Conservation (phyloP, 345 rosid genomes). For the Euphorbia peplus region DNA sequence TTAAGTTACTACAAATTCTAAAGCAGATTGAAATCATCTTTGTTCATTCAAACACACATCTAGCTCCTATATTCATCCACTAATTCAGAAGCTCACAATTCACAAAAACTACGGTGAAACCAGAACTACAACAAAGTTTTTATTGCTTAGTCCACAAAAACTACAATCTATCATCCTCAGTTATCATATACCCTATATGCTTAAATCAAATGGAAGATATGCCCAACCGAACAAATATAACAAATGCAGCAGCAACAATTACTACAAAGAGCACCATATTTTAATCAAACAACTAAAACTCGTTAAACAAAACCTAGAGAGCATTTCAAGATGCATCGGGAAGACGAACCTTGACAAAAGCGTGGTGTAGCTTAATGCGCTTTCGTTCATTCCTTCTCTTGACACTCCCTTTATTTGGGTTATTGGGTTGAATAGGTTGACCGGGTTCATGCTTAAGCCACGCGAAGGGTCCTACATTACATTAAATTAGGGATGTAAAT, state of each 20-base stretch:
- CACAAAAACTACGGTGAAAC: background rate
- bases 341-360: conserved; percentile 37
- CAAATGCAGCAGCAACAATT: background rate
- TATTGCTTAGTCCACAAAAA: background rate
- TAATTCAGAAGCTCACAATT: background rate
- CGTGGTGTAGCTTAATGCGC: conserved; percentile 60
- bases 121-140: background rate
- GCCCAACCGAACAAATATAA: background rate
- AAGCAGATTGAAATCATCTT: background rate
- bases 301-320: too few species aligned
- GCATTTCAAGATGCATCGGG: background rate
- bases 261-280: background rate
- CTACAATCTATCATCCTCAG: background rate
- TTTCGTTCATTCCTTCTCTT: conserved; percentile 79
- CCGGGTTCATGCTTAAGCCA: conserved; percentile 76
- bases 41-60: background rate
- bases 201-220: background rate
- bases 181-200: background rate
- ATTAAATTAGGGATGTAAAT: background rate
- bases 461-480: conserved; percentile 46
- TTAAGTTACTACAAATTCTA: background rate
- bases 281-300: background rate
- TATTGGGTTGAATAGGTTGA: conserved; percentile 65
- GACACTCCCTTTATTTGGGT: conserved; percentile 76
- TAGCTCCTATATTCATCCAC: conserved; percentile 1